Base-by-base conservation (phyloP, 495 filamentous ascomycete genomes). In the Neurospora africana region DNA sequence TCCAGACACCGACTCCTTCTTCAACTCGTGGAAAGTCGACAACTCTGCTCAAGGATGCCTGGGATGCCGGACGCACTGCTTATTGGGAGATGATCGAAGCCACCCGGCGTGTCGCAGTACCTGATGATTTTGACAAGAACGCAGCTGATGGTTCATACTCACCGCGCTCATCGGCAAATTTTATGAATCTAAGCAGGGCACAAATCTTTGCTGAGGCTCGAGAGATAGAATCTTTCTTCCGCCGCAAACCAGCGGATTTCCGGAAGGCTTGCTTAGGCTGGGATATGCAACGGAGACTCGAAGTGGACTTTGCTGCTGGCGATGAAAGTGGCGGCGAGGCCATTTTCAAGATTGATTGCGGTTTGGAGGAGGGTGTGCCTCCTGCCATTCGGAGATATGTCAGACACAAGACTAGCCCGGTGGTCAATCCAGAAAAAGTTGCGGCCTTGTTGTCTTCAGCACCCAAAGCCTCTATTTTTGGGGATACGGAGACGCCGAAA, bases 231-330 rank as follows among this genome's bases (percentile, higher is more conserved):
- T 87, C 84, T 47, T 98, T 91, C 75, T 81, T 93, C 27, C 83
- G 83, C 7, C 89, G 90, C 77, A 93, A 87, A 76, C 95, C 94
- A 19, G 86, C 88, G 43, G 87, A 93, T 74, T 98, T 94, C 81
- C 89, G 87, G 33, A 92, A 90, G 75, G 82, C 88, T 9, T 98
- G 92, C 80, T 83, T 91, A 70, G 90, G 91, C 4, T 98, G 96
- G 95, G 91, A 97, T 75, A 98, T 98, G 94, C 88, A 89, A 70
- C 88, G 94, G 69, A 90, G 85, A 68, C 80, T 98, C 23, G 90
- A 93, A 77, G 92, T 97, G 9, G 95, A 99, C 79, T 99, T 97
- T 81, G 91, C 91, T 33, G 89, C 89, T 65, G 91, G 91, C 73
- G 93, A 96, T 80, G 87, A 89, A 19, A 81, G 84, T 65, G 89